Evolutionary conservation across 176 grass and related monocot genomes (phyloP), one percentile per base, ranked within the genome.

Genomic region (Poa annua): DNA sequence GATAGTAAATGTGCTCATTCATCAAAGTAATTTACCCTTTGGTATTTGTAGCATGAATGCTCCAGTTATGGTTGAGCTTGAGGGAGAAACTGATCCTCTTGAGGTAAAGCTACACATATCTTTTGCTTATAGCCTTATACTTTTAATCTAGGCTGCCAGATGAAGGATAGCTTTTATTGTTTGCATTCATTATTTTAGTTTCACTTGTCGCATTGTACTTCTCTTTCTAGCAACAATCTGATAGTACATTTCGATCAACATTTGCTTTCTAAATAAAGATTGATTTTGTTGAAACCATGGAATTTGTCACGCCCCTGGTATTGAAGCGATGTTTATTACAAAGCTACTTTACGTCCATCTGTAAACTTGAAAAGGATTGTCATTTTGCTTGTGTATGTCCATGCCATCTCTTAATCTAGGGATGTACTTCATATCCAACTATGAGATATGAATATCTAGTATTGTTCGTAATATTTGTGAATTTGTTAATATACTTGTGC

Each of bases 61-160:
- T 74, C 95, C 95, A 57, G 90, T 98, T 20, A 93, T 97, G 95
- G 92, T 98, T 64, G 92, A 98, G 80, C 90, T 98, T 72, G 92
- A 94, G 76, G 92, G 95, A 16, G 91, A 97, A 89, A 97, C 91
- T 80, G 91, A 97, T 84, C 94, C 95, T 50, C 77, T 98, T 52
- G 95, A 98, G 95, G 90, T 95, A 88, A 82, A 74, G 29, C 47
- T 63, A 60, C 24, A 14, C 55, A 13, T 52, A 75, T 73, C 63
- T 29, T 25, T 38, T 55, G 9, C 38, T 53, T 65, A 29, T 2
- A 80, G n/a, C n/a, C n/a, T n/a, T 71, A 42, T 10, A 67, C 14
- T 66, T 84, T 10, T 47, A 67, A 51, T 66, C 22, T 17, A 19
- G 47, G 14, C 13, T 35, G 26, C 52, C 3, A n/a, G 51, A 50